Base-by-base conservation (phyloP, 345 rosid species). In the Angophora floribunda region DNA sequence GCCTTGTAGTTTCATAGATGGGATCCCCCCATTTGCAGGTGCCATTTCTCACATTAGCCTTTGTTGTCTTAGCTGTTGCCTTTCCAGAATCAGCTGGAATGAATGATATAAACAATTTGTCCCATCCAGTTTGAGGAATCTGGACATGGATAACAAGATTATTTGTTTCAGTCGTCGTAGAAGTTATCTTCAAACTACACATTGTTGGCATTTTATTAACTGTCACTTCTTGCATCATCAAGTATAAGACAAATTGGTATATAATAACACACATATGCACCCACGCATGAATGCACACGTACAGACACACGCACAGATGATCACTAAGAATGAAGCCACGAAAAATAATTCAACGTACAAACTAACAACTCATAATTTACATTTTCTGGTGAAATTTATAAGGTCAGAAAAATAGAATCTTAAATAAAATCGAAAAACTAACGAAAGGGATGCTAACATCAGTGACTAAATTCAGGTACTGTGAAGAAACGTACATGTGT, bases 11-110 rank as follows among this genome's bases (percentile, higher is more conserved):
- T 93, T 98, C 99, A 87, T 98, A 98, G 90, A 98, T 97, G 8
- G 99, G 99, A 96, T 98, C 99, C 36, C 92, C 98, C 99, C 99
- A 98, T 91, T 98, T 98, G 94, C 99, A 98, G 59, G 95, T 93
- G 90, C 99, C 98, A 85, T 96, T 98, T 91, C 99, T 96, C 87
- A 97, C 99, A 94, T 92, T 96, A 85, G 99, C 98, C 93, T 98
- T 98, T 32, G 97, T 94, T 55, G 99, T 97, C 94, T 98, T 98
- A 49, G 96, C 95, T 19, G 98, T 96, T 86, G 97, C 95, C 94
- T 98, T 98, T 86, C 96, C 97, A 57, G 99, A 94, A 92, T 97
- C 99, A 92, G 96, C 93, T 67, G 99, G 97, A 89, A 97, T 94
- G 91, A 96, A 94, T 59, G 99, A 95, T 93, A 97, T 93, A 91